These are phyloP conservation scores for Smittium mucronatum DNA, from an alignment of 371 early-diverging fungal species.

Conservation along the genomic window DNA sequence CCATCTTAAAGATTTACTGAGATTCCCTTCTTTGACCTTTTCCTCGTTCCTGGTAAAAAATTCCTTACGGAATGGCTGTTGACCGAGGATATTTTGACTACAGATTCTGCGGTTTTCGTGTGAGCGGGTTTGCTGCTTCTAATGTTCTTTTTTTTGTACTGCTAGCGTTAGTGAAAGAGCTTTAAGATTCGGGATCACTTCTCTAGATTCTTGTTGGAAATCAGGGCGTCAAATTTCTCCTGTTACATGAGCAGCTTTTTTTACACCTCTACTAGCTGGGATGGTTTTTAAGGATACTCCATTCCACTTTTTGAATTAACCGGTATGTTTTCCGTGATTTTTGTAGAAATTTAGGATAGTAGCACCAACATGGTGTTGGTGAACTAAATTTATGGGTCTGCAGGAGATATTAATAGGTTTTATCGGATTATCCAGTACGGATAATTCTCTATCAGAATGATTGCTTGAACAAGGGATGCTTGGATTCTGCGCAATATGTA, in stretches of 20 bases:
- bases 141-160: not conserved
- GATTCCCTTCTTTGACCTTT: not conserved
- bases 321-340: not conserved
- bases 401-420: not conserved
- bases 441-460: not conserved
- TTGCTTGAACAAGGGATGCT: not conserved
- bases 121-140: not conserved
- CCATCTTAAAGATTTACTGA: not conserved
- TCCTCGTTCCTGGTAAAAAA: not conserved
- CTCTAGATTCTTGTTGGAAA: not conserved
- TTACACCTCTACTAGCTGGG: not conserved
- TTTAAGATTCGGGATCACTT: not conserved
- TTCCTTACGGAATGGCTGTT: not conserved
- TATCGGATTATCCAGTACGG: not conserved
- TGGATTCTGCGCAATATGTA: not conserved
- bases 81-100: not conserved
- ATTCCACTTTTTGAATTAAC: not conserved
- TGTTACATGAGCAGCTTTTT: not conserved
- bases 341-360: not conserved
- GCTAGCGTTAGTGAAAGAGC: not conserved
- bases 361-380: not conserved
- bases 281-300: not conserved
- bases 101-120: not conserved
- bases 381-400: not conserved
- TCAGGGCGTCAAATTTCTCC: not conserved